phyloP scores from a whole-genome alignment of 495 filamentous ascomycete genomes.

The Chaetomium cochliodes region DNA sequence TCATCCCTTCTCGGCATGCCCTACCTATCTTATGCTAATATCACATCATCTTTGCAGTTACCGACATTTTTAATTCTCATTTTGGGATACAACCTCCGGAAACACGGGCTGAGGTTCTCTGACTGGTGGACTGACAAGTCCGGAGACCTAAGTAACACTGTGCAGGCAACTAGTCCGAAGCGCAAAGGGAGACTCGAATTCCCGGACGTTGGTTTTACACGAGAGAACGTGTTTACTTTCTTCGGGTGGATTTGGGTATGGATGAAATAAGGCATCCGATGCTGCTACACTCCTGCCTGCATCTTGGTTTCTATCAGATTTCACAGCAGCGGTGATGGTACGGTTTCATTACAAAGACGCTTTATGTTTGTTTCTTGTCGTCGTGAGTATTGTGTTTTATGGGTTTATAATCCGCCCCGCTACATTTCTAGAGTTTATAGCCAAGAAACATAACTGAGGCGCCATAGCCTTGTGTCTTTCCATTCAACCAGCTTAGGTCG shows the following conservation, averaged over 20 bases:
- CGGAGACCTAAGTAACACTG: slow-evolving; percentile 37
- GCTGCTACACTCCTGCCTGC: not conserved
- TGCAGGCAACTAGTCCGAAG: slow-evolving; percentile 34
- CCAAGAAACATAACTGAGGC: too few relatives aligned
- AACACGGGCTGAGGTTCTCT: slow-evolving; percentile 33
- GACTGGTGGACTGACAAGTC: slow-evolving; percentile 40
- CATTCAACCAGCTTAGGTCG: too few relatives aligned
- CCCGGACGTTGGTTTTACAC: slow-evolving; percentile 31
- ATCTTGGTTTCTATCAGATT: not conserved
- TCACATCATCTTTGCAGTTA: slow-evolving; percentile 21
- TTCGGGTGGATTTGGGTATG: slow-evolving; percentile 40
- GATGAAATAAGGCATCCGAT: slow-evolving; percentile 28
- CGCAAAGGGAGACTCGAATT: slow-evolving; percentile 39
- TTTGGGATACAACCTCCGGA: slow-evolving; percentile 38
- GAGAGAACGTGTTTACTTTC: slow-evolving; percentile 32
- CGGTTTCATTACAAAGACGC: too few relatives aligned
- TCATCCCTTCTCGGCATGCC: not conserved
- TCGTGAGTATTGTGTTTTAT: too few relatives aligned
- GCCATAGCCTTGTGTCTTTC: too few relatives aligned
- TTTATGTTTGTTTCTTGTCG: too few relatives aligned
- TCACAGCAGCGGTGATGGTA: not conserved
- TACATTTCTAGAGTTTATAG: too few relatives aligned
- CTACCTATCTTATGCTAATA: not conserved
- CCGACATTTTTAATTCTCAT: slow-evolving; percentile 38
- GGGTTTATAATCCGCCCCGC: too few relatives aligned